phyloP scores from a whole-genome alignment of 23 red algal species.

The Gracilaria caudata region DNA sequence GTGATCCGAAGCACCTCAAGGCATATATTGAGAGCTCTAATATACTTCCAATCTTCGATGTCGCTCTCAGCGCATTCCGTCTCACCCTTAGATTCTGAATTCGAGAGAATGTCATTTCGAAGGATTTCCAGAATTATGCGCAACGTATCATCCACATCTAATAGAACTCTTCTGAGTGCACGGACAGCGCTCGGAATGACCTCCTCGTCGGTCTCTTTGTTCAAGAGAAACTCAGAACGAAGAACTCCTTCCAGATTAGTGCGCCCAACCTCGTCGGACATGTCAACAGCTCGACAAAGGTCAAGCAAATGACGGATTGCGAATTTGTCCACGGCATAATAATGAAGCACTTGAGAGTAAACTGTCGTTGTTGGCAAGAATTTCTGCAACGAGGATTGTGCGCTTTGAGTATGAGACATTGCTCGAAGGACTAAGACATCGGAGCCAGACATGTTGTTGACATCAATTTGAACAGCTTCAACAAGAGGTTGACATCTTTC shows the following conservation, averaged over 20 bases:
- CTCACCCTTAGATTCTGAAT: not conserved
- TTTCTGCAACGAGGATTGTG: slow-evolving; percentile 12
- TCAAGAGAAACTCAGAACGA: slow-evolving; percentile 41
- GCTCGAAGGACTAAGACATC: slow-evolving; percentile 63
- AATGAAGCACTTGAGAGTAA: slow-evolving; percentile 58
- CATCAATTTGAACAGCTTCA: slow-evolving; percentile 66
- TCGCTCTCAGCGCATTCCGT: not conserved
- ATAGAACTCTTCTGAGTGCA: slow-evolving; percentile 41
- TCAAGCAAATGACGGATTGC: slow-evolving; percentile 63
- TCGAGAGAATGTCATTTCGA: slow-evolving; percentile 43
- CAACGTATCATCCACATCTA: slow-evolving; percentile 36
- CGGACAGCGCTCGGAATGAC: slow-evolving; percentile 45
- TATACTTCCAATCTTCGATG: slow-evolving; percentile 35
- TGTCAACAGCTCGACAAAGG: slow-evolving; percentile 49
- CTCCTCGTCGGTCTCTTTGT: slow-evolving; percentile 34
- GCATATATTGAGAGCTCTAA: slow-evolving; percentile 38
- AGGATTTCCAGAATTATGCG: slow-evolving; percentile 65
- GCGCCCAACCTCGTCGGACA: slow-evolving; percentile 80
- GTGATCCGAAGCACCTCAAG: slow-evolving; percentile 41
- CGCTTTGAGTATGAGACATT: slow-evolving; percentile 31
- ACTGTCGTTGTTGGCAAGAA: slow-evolving; percentile 45
- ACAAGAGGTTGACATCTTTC: slow-evolving; percentile 32
- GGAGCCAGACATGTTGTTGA: slow-evolving; percentile 30
- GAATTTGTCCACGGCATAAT: slow-evolving; percentile 58
- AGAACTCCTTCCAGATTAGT: slow-evolving; percentile 47